A percentile compares a stretch with the other conserved stretches of the same genome.
phyloP scores from a whole-genome alignment of 345 rosid genomes.

The Boechera retrofracta region DNA sequence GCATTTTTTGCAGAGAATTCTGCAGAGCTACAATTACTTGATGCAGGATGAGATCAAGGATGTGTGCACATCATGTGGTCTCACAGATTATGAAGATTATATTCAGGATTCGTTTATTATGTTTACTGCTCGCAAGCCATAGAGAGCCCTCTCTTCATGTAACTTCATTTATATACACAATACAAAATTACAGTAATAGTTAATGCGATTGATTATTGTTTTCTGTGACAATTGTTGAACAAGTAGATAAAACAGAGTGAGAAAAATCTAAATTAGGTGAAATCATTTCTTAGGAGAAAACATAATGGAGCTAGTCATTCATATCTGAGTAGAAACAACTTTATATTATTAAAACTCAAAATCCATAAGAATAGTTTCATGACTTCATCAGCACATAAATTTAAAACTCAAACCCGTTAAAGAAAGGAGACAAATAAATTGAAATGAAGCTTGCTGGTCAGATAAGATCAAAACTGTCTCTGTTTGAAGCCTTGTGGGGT shows the following conservation, averaged over 20 bases:
- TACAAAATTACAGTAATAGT: conserved; percentile 14
- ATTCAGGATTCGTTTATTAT: conserved; percentile 79
- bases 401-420: neutral
- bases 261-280: neutral
- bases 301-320: neutral
- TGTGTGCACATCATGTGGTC: conserved; percentile 82
- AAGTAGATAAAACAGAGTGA: neutral
- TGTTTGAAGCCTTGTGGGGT: conserved; percentile 22
- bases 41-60: conserved; percentile 80
- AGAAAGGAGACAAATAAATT: neutral
- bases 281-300: neutral
- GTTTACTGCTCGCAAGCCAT: conserved; percentile 92
- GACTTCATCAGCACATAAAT: neutral
- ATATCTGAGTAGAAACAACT: conserved; percentile 1
- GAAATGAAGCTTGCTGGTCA: conserved; percentile 31
- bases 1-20: conserved; percentile 53
- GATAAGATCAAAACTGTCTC: conserved; percentile 32
- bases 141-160: conserved; percentile 37
- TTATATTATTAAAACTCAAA: conserved; percentile 27
- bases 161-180: conserved; percentile 5
- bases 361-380: conserved; percentile 1
- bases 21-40: conserved; percentile 59
- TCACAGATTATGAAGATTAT: conserved; percentile 65
- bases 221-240: conserved; percentile 7
- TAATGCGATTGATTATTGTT: neutral